Evolutionary conservation across 768 basidiomycete genomes (phyloP), one percentile per base, ranked within the genome.

Genomic region (Hydnum rufescens): DNA sequence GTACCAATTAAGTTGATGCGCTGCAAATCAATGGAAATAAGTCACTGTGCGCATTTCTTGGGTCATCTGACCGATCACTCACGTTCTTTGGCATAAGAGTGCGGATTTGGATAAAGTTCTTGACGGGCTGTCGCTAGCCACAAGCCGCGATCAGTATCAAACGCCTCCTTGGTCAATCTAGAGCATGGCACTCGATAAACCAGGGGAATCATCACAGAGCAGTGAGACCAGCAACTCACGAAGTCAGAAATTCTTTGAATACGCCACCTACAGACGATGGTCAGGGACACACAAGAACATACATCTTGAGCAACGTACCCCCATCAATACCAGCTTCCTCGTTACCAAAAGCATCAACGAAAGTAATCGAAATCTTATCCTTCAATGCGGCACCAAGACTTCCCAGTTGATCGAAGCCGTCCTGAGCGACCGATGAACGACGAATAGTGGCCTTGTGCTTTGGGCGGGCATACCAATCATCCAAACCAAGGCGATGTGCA

Each of bases 221-320:
- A 51, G 13, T 22, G 19, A 32, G 34, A 16, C 4, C 23, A 16
- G 29, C 26, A 3, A 59, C 68, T 57, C 52, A 71, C 67, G 62
- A 63, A 1, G 90, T 99, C 60, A 97, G 75, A 59, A 97, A 95
- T 64, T 97, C 95, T 63, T 97, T 99, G 71, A 95, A 97, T 3
- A 97, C 80, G 0, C 95, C 95, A 2, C 95, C 92, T 93, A 0
- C 92, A 93, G 18, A 81, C 78, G 63, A 83, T 85, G 55, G 49
- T 32, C 2, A 30, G 16, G 32, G 68, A 67, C 52, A 63, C 63
- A 13, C 63, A 26, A 13, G 13, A 8, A 8, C 13, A 28, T 47
- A 13, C 13, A 1, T 8, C 13, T 8, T 13, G 26, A 13, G 16
- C 13, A 13, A 47, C 44, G 26, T 28, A 52, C 63, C 30, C 48